phyloP scores from a whole-genome alignment of 78 protist genomes.

The Dictyostelium intermedium region DNA sequence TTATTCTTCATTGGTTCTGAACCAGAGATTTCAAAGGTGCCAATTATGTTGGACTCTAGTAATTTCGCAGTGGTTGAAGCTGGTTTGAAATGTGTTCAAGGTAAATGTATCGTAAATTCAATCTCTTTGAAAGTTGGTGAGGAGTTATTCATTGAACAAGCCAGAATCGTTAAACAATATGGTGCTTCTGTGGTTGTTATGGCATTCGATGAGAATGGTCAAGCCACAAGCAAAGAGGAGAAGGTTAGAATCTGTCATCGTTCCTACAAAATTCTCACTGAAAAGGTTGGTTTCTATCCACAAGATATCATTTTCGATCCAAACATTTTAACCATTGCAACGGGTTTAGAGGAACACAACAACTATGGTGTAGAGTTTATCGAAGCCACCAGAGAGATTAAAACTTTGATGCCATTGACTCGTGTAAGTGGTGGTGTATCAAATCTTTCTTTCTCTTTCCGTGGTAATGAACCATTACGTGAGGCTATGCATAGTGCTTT shows the following conservation, averaged over 20 bases:
- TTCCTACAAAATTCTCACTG: conserved; percentile 91
- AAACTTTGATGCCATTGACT: conserved; percentile 86
- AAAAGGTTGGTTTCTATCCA: conserved; percentile 89
- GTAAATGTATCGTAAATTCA: conserved; percentile 97
- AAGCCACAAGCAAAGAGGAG: conserved; percentile 91
- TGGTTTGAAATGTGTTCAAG: conserved; percentile 96
- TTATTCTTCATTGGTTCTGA: conserved; percentile 94
- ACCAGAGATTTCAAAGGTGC: conserved; percentile 96
- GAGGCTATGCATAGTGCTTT: conserved; percentile 98
- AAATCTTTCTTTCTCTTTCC: conserved; percentile 99
- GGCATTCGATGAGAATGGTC: conserved; percentile 99
- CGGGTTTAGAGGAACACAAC: conserved; percentile 98
- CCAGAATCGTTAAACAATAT: conserved; percentile 86
- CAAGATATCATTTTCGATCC: conserved; percentile 99
- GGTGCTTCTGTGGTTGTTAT: conserved; percentile 98
- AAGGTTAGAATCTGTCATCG: conserved; percentile 96
- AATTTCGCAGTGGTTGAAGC: conserved; percentile 95
- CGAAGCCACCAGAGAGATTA: conserved; percentile 90
- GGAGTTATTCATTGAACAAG: conserved; percentile 92
- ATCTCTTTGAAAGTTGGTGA: conserved; percentile 98
- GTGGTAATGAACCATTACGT: conserved; percentile 95
- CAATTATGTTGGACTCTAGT: conserved; percentile 98
- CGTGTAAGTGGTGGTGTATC: conserved; percentile 98
- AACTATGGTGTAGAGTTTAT: conserved; percentile 97
- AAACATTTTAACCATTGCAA: conserved; percentile 97